Conservation (phyloP, 2,329 filamentous ascomycete genomes). For the Neopestalotiopsis rosae region DNA sequence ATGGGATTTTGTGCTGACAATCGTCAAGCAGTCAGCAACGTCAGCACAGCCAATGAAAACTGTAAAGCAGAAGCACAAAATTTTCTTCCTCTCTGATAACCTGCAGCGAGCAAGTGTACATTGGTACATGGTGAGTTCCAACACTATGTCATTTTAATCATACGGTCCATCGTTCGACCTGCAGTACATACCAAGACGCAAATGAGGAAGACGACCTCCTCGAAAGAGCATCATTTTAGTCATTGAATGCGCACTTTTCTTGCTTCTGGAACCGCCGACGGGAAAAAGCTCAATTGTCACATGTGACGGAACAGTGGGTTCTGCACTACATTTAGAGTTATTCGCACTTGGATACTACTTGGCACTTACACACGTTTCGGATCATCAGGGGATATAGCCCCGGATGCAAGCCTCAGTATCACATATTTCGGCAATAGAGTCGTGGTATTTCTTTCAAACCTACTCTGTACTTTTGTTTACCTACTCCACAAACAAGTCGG, state of each 20-base stretch:
- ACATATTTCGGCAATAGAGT: neutral
- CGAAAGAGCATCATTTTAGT: neutral
- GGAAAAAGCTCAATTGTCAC: neutral
- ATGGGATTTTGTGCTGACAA: neutral
- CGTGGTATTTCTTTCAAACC: no score
- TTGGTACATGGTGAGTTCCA: neutral
- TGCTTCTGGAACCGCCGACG: neutral
- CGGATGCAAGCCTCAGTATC: neutral
- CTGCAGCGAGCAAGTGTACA: neutral
- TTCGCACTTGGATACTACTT: neutral
- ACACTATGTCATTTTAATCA: neutral
- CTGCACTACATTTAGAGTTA: neutral
- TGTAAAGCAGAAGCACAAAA: neutral
- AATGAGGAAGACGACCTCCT: neutral
- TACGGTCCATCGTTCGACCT: slow-evolving; percentile 2
- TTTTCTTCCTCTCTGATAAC: neutral
- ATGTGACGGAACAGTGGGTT: neutral
- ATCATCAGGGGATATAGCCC: neutral
- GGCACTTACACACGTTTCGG: neutral
- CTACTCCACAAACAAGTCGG: no score
- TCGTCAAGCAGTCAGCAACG: neutral
- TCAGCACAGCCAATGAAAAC: neutral
- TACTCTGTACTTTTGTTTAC: no score
- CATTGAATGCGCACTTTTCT: neutral
- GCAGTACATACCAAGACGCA: neutral